A percentile compares a stretch with the other conserved stretches of the same genome.
Evolutionary conservation across 2,329 filamentous ascomycete species (phyloP).

Genomic region (Aspergillus eucalypticola): DNA sequence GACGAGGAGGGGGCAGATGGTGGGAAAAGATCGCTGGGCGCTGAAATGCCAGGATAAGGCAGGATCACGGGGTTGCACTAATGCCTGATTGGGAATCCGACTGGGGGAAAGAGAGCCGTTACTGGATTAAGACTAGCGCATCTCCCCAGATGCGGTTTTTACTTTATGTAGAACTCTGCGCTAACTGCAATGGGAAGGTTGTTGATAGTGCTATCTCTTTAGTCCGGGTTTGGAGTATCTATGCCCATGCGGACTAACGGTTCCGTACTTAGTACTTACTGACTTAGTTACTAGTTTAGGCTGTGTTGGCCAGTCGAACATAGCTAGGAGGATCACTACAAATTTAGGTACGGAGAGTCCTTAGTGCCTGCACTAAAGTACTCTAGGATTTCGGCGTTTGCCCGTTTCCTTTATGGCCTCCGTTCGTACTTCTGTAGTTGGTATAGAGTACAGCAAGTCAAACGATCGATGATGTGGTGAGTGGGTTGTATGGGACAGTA

Average conservation of each 20-base stretch:
- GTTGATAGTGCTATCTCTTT: conserved; percentile 9
- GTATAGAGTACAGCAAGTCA: no score
- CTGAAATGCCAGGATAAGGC: conserved; percentile 15
- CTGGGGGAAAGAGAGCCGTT: conserved; percentile 13
- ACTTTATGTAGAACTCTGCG: background rate
- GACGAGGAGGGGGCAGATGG: conserved; percentile 7
- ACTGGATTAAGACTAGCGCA: conserved; percentile 24
- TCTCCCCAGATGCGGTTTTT: conserved; percentile 9
- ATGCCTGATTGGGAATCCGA: conserved; percentile 16
- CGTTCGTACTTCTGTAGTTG: no score
- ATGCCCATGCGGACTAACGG: background rate
- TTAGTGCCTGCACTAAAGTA: no score
- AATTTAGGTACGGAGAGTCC: no score
- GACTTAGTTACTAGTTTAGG: no score
- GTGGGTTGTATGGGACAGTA: no score
- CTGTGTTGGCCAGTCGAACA: no score
- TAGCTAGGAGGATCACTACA: no score
- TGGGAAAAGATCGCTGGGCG: background rate
- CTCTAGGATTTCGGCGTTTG: no score
- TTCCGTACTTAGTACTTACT: no score
- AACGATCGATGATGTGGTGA: no score
- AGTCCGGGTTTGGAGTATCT: background rate
- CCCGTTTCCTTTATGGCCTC: no score
- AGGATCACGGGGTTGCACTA: conserved; percentile 31
- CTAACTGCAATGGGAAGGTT: conserved; percentile 12